These are phyloP conservation scores for Hypoxylon subgilvum DNA, from an alignment of 495 filamentous ascomycete genomes.

Conservation along the genomic window DNA sequence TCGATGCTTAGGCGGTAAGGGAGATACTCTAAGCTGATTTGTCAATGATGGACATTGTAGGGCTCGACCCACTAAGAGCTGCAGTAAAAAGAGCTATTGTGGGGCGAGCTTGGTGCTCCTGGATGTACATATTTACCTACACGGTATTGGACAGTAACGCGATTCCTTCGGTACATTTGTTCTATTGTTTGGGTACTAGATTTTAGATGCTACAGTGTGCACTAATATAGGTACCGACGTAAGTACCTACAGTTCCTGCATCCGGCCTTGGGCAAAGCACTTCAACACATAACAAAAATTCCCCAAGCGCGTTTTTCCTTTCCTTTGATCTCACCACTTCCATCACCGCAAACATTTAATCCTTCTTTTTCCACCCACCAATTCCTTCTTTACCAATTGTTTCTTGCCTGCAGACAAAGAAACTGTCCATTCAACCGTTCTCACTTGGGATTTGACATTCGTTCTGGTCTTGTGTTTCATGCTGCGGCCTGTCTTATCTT, in stretches of 20 bases:
- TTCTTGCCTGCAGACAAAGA: constrained; percentile 24
- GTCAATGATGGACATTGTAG: neutral
- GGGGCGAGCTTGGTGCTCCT: too few relatives aligned
- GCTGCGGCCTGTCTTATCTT: too few relatives aligned
- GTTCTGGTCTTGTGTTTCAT: too few relatives aligned
- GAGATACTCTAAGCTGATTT: constrained; percentile 6
- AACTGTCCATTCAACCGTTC: neutral
- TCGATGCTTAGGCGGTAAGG: constrained; percentile 22
- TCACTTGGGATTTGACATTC: neutral
- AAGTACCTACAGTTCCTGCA: constrained; percentile 12
- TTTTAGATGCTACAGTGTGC: too few relatives aligned
- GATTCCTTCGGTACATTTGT: constrained; percentile 1
- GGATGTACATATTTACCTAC: too few relatives aligned
- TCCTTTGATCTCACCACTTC: constrained; percentile 13
- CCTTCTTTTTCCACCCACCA: constrained; percentile 20
- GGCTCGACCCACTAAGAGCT: neutral
- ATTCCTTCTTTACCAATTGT: constrained; percentile 13
- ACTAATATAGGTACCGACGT: constrained; percentile 3
- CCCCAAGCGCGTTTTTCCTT: constrained; percentile 27
- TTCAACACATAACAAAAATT: constrained; percentile 16
- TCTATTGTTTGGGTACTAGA: constrained; percentile 7
- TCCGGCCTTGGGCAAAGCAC: constrained; percentile 18
- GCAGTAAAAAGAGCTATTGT: constrained; percentile 27
- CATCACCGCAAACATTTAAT: constrained; percentile 18
- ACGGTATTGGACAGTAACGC: too few relatives aligned